Conservation (phyloP, 2,329 filamentous ascomycete species). For the Sclerotinia subarctica region DNA sequence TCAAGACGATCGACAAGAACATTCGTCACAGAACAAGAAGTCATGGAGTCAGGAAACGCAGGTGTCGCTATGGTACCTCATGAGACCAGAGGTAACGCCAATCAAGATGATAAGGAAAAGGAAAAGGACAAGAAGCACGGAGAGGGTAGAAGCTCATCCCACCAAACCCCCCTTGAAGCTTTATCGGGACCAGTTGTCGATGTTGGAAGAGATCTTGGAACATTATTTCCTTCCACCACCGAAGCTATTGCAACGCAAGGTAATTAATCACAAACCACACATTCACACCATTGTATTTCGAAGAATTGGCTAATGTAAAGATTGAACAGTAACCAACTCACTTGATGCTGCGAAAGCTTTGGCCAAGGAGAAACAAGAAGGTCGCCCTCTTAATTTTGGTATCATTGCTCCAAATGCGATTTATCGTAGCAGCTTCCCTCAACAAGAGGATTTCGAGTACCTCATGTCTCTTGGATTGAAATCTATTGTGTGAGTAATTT, state of each 20-base stretch:
- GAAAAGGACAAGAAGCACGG: constrained; percentile 19
- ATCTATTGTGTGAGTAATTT: constrained; percentile 66
- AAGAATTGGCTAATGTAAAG: constrained; percentile 19
- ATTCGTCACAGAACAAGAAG: constrained; percentile 26
- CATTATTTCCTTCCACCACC: constrained; percentile 23
- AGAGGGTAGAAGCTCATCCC: constrained; percentile 16
- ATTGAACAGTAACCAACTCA: constrained; percentile 23
- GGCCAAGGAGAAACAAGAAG: constrained; percentile 23
- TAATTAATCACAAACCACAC: constrained; percentile 19
- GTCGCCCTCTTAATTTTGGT: constrained; percentile 70
- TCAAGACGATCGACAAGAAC: constrained; percentile 30
- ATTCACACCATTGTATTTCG: background rate
- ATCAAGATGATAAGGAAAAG: constrained; percentile 23
- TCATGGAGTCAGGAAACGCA: constrained; percentile 18
- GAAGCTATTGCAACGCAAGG: constrained; percentile 28
- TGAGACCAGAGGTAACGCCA: constrained; percentile 17
- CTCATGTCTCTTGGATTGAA: constrained; percentile 67
- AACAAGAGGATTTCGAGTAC: constrained; percentile 66
- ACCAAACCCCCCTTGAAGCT: constrained; percentile 15
- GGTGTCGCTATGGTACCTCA: background rate
- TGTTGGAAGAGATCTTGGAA: constrained; percentile 24
- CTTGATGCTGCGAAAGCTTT: constrained; percentile 23
- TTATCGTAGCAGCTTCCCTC: constrained; percentile 80
- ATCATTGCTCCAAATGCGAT: constrained; percentile 64
- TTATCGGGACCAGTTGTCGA: constrained; percentile 22